These are phyloP conservation scores for Thielaviopsis euricoi DNA, from an alignment of 2,329 filamentous ascomycete genomes.

Conservation along the genomic window DNA sequence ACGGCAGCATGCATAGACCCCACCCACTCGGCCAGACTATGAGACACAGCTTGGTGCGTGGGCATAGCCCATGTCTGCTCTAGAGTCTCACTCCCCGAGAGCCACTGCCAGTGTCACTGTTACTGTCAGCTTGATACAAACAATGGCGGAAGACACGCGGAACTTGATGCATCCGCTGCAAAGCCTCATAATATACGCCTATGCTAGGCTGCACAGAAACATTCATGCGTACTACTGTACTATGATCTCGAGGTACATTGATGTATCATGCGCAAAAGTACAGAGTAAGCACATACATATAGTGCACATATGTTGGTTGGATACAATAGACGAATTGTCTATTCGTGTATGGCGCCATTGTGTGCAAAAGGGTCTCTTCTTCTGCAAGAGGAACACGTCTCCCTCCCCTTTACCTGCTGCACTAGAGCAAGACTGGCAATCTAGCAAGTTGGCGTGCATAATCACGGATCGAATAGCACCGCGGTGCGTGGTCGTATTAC, in stretches of 20 bases:
- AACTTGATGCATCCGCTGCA: not conserved
- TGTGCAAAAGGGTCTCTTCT: too few species aligned
- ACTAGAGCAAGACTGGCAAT: not conserved
- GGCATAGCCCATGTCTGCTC: not conserved
- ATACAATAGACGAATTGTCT: too few species aligned
- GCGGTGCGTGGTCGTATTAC: not conserved
- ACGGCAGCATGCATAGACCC: too few species aligned
- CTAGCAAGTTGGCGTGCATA: not conserved
- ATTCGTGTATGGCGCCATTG: too few species aligned
- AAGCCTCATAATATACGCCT: too few species aligned
- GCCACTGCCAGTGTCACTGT: not conserved
- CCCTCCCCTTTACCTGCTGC: not conserved
- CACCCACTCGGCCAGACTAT: not conserved
- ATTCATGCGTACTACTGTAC: too few species aligned
- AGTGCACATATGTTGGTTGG: too few species aligned
- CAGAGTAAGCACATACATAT: too few species aligned
- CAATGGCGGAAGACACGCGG: not conserved
- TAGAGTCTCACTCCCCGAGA: not conserved
- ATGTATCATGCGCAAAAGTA: too few species aligned
- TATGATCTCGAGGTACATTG: too few species aligned
- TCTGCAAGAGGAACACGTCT: too few species aligned
- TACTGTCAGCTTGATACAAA: not conserved
- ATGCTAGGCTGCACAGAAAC: too few species aligned
- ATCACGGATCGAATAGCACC: not conserved
- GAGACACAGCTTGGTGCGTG: not conserved